These are phyloP conservation scores for Cladosporium cucumerinum DNA, from an alignment of 2,329 filamentous ascomycete genomes.

Conservation along the genomic window DNA sequence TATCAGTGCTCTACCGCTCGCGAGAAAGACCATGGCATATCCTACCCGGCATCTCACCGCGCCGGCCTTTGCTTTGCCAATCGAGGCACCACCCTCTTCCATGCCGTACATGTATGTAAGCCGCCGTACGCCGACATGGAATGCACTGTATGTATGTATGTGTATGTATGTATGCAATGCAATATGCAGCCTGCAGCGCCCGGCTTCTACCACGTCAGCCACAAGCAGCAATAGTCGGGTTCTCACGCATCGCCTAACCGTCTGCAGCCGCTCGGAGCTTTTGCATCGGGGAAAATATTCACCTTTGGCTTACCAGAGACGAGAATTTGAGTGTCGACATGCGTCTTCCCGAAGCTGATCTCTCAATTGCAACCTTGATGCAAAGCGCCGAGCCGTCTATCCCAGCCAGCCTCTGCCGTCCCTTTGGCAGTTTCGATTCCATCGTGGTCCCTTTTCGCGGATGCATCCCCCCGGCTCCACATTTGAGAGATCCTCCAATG, in stretches of 20 bases:
- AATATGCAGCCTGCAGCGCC: constrained; percentile 1
- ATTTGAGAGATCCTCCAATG: constrained; percentile 6
- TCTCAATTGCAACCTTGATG: neutral
- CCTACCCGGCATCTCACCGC: neutral
- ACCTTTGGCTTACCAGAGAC: neutral
- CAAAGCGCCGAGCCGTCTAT: constrained; percentile 10
- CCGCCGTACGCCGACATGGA: constrained; percentile 2
- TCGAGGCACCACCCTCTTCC: neutral
- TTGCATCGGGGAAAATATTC: constrained; percentile 1
- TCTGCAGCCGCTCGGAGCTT: constrained; percentile 10
- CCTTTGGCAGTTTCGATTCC: neutral
- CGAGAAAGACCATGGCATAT: neutral
- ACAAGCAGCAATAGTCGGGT: constrained; percentile 1
- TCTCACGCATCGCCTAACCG: constrained; percentile 2
- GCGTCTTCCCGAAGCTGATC: constrained; percentile 2
- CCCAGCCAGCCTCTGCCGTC: constrained; percentile 5
- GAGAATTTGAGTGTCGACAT: constrained; percentile 2
- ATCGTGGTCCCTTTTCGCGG: neutral
- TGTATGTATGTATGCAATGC: too few relatives aligned
- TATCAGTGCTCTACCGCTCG: neutral
- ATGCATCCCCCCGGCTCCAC: constrained; percentile 1
- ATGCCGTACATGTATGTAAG: neutral
- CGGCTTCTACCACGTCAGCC: constrained; percentile 12
- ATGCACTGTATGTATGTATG: neutral
- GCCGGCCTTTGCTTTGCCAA: neutral